A percentile compares a stretch with the other conserved stretches of the same genome.
Conservation (phyloP, 1,139 yeast species). For the Hansenula sp. region DNA sequence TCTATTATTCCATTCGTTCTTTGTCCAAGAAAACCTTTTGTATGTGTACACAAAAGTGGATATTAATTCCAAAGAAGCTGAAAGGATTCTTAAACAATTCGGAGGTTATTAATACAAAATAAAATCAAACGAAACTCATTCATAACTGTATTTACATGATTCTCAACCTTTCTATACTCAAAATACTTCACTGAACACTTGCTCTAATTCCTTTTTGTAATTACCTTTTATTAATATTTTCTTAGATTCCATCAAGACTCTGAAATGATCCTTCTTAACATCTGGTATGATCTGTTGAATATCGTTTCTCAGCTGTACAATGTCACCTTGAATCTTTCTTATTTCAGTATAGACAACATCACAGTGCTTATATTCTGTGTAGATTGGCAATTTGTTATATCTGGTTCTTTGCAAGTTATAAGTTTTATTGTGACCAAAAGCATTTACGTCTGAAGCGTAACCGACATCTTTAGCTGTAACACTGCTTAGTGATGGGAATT, state of each 20-base stretch:
- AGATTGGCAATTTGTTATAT: constrained; percentile 67
- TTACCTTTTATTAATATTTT: constrained; percentile 56
- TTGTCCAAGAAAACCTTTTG: constrained; percentile 22
- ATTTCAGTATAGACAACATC: constrained; percentile 54
- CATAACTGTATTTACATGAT: constrained; percentile 3
- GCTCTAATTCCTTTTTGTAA: constrained; percentile 27
- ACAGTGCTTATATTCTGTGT: constrained; percentile 46
- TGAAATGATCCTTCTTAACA: constrained; percentile 40
- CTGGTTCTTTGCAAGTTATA: constrained; percentile 53
- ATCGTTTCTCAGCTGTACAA: constrained; percentile 53
- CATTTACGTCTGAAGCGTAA: constrained; percentile 20
- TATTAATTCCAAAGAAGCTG: neutral
- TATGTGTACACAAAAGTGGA: constrained; percentile 28
- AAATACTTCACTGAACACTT: constrained; percentile 13
- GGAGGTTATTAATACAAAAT: neutral
- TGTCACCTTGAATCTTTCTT: constrained; percentile 59
- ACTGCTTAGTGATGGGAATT: constrained; percentile 26
- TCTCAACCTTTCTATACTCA: neutral
- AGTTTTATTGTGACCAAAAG: constrained; percentile 33
- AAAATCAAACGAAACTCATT: neutral
- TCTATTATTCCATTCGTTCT: constrained; percentile 15
- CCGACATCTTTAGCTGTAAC: constrained; percentile 25
- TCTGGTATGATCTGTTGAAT: constrained; percentile 42
- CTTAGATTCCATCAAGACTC: constrained; percentile 30
- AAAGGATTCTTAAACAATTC: neutral